Base-by-base conservation (phyloP, 179 eudicot species). In the Gypsophila paniculata region DNA sequence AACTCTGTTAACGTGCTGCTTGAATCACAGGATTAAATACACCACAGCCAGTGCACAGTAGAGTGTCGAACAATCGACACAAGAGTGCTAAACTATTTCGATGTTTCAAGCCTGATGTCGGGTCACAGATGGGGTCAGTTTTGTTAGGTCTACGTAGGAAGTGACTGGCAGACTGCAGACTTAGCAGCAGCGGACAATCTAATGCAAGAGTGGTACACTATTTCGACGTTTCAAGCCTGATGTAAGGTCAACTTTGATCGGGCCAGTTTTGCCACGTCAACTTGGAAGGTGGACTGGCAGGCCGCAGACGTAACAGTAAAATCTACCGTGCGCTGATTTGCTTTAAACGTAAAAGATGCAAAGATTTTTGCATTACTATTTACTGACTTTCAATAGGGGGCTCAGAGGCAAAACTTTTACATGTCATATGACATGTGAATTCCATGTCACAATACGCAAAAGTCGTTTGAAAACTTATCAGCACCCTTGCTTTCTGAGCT, bases 381-480 rank as follows among this genome's bases (percentile, higher is more conserved):
- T 26, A 73, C 21, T 14, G 36, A 65, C 62, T 14, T 10, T 6
- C 2, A 58, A n/a, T 15, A n/a, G 46, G 36, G 52, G 71, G 52
- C 58, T 55, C 57, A 57, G 65, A 57, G 65, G 65, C 39, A 3
- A 17, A 59, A 36, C 46, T 70, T 75, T 63, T 15, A 39, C 62
- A 52, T 34, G 72, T 68, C 61, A 73, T 10, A 73, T 69, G 74
- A 53, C 62, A 51, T 74, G 22, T 14, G 68, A 53, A 55, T 46
- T 59, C 65, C 53, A 25, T 39, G 79, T 70, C 75, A 76, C 17
- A 26, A 7, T 26, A 46, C 29, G 61, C 6, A 64, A 55, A 76
- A 76, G 75, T 29, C 42, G 48, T 15, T 44, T 39, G 11, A 22
- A 29, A 65, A 64, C 70, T 44, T 71, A 57, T 71, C 70, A 51